Conservation (phyloP, 2,329 filamentous ascomycete species). For the Phoma sp. region DNA sequence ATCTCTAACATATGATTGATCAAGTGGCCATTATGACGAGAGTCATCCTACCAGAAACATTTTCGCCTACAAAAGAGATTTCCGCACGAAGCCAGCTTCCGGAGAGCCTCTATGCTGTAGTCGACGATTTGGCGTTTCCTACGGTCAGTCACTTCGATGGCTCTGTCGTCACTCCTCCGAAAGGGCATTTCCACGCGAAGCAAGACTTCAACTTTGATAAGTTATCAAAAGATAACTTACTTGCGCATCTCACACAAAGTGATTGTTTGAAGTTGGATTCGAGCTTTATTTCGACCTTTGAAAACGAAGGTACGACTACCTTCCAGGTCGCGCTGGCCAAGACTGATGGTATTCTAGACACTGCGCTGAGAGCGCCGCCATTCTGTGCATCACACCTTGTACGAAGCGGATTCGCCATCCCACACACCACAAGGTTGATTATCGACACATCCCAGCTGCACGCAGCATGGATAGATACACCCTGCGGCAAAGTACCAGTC, state of each 20-base stretch:
- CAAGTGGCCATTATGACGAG: not conserved
- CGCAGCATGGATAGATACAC: not conserved
- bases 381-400: not conserved
- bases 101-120: not conserved
- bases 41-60: not conserved
- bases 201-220: not conserved
- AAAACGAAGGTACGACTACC: not conserved
- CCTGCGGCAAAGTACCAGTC: slow-evolving; percentile 1
- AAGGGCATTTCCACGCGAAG: not conserved
- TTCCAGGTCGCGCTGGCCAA: not conserved
- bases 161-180: not conserved
- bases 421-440: not conserved
- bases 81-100: not conserved
- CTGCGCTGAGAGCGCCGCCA: not conserved
- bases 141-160: not conserved
- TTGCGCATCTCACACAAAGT: not conserved
- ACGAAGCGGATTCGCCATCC: no score
- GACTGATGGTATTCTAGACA: not conserved
- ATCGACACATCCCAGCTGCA: not conserved
- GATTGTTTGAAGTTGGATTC: not conserved
- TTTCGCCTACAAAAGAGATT: not conserved
- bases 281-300: slow-evolving; percentile 4
- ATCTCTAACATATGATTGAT: not conserved
- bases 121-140: not conserved
- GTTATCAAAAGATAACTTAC: not conserved